Base-by-base conservation (phyloP, 495 filamentous ascomycete genomes). In the Aspergillus affinis region DNA sequence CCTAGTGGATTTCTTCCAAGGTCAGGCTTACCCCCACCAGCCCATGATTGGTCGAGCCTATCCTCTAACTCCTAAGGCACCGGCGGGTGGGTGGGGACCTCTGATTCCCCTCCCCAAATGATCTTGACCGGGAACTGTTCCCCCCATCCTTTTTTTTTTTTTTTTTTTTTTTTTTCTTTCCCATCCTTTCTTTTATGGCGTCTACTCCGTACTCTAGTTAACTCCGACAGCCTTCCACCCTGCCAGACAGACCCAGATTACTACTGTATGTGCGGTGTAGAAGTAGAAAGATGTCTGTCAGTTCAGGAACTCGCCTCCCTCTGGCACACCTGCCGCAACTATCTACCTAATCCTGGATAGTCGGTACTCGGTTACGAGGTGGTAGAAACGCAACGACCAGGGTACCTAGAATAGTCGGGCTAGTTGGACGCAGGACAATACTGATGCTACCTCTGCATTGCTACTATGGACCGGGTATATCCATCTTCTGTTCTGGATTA, bases 41-140 rank as follows among this genome's bases (percentile, higher is more conserved):
- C 6, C 44, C 27, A 23, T 62, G 48, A 65, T 65, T 65, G 63
- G 63, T 30, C 55, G 55, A 62, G 60, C 46, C 60, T 58, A 57
- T 62, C 54, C 51, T 49, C 55, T 58, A 58, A 51, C 26, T 49
- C 49, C 29, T 32, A 58, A 62, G 55, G 55, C 55, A 62, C 63
- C 62, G 57, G 57, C 63, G 59, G 48, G 57, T 53, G 47, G 46
- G 54, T 60, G 62, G 63, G 59, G 59, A 54, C 47, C 18, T 50
- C 23, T 27, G 54, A 57, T 58, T 57, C 57, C 58, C 59, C 58
- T 56, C 54, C 26, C 51, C 47, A 51, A 54, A 36, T 20, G 29
- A 56, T 59, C 29, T 56, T 49, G 20, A 27, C 29, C 44, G 54
- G 62, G 55, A 44, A 30, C 36, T 41, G 36, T 13, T 15, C 13